Percentiles rank a stretch among this genome's conserved stretches.
Evolutionary conservation across 139 green algal genomes (phyloP).

Genomic region (Prasinococcaceae sp.): DNA sequence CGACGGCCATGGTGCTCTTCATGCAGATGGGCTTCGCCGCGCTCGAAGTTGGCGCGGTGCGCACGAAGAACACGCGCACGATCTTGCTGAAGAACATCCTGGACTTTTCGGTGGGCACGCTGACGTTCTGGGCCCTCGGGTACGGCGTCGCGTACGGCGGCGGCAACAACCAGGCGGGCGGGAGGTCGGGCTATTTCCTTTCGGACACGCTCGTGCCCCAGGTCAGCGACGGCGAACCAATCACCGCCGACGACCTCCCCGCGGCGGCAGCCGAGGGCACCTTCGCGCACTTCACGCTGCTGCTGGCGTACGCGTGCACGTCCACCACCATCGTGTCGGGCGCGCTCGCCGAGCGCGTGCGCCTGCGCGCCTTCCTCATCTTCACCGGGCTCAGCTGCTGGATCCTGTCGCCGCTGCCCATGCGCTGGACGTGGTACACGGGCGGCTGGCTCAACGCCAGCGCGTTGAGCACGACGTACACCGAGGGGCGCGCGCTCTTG

Average conservation of each 20-base stretch:
- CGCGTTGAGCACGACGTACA: slow-evolving; percentile 2
- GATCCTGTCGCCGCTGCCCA: slow-evolving; percentile 35
- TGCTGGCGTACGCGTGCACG: slow-evolving; percentile 53
- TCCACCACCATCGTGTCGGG: slow-evolving; percentile 37
- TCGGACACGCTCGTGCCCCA: too few relatives aligned
- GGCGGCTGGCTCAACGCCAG: slow-evolving; percentile 25
- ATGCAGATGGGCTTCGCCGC: slow-evolving; percentile 29
- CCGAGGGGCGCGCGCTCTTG: neutral
- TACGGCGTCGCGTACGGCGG: slow-evolving; percentile 43
- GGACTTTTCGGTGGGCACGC: slow-evolving; percentile 39
- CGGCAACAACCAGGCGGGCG: too few relatives aligned
- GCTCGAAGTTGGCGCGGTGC: slow-evolving; percentile 32
- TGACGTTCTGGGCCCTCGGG: slow-evolving; percentile 34
- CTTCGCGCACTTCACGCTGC: slow-evolving; percentile 45
- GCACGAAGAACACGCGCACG: slow-evolving; percentile 60
- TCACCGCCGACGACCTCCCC: too few relatives aligned
- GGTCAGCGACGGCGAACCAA: too few relatives aligned
- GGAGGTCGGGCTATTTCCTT: too few relatives aligned
- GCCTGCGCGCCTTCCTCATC: slow-evolving; percentile 30
- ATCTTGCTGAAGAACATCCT: slow-evolving; percentile 61
- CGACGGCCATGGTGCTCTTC: too few relatives aligned
- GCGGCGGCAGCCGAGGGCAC: too few relatives aligned
- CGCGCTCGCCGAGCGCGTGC: slow-evolving; percentile 32
- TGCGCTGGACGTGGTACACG: slow-evolving; percentile 27
- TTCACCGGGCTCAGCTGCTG: slow-evolving; percentile 32